Conservation (phyloP, 2,329 filamentous ascomycete genomes). For the Akanthomyces uredinophilus region DNA sequence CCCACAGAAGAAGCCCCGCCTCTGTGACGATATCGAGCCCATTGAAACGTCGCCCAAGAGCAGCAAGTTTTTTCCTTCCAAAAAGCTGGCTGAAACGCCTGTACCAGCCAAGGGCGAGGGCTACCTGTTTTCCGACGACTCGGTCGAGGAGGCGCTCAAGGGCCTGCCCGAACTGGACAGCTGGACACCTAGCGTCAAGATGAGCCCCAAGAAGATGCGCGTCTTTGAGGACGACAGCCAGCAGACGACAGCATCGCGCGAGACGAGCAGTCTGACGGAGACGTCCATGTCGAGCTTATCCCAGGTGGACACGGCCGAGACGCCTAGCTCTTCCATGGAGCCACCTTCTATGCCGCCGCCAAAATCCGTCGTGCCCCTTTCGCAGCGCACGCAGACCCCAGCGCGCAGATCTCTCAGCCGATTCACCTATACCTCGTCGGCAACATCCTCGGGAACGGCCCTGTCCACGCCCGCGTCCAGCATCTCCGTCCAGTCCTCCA, state of each 20-base stretch:
- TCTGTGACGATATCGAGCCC: constrained; percentile 41
- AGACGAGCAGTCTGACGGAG: constrained; percentile 15
- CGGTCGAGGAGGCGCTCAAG: constrained; percentile 49
- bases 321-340: constrained; percentile 22
- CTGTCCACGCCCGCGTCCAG: constrained; percentile 32
- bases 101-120: constrained; percentile 33
- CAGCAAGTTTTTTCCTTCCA: constrained; percentile 50
- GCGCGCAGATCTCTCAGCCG: constrained; percentile 24
- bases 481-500: constrained; percentile 29
- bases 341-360: constrained; percentile 26
- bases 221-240: constrained; percentile 42
- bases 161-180: constrained; percentile 47
- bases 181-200: constrained; percentile 37
- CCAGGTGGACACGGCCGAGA: constrained; percentile 6
- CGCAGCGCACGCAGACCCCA: constrained; percentile 20
- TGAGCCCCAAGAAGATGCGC: constrained; percentile 30
- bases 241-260: constrained; percentile 9
- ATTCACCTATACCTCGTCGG: constrained; percentile 27
- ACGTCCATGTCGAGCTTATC: constrained; percentile 9
- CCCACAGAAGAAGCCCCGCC: constrained; percentile 53
- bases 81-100: constrained; percentile 23
- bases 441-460: constrained; percentile 18
- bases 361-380: constrained; percentile 18
- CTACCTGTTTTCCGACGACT: constrained; percentile 51
- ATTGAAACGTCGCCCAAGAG: constrained; percentile 34